These are phyloP conservation scores for Schrenkiella parvula DNA, from an alignment of 345 rosid species.

Conservation along the genomic window DNA sequence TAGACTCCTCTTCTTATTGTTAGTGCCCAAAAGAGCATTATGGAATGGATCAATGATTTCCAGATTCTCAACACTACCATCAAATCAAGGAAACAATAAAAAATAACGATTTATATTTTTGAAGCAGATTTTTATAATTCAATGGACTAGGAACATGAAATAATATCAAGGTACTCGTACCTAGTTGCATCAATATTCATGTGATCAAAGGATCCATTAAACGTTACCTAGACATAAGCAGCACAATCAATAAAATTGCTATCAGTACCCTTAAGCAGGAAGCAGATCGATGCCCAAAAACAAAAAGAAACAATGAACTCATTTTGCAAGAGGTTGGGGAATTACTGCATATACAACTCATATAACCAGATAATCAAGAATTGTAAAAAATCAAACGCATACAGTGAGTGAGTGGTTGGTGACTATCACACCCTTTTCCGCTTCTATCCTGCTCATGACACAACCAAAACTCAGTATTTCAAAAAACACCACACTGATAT, in stretches of 20 bases:
- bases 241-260: background rate
- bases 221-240: slow-evolving; percentile 60
- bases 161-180: slow-evolving; percentile 35
- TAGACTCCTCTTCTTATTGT: slow-evolving; percentile 86
- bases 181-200: slow-evolving; percentile 95
- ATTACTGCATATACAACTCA: background rate
- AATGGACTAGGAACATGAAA: slow-evolving; percentile 6
- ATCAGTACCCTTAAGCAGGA: slow-evolving; percentile 2
- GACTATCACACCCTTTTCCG: slow-evolving; percentile 84
- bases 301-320: background rate
- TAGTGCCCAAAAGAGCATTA: slow-evolving; percentile 80
- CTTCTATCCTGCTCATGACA: slow-evolving; percentile 67
- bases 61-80: slow-evolving; percentile 82
- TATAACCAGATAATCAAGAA: background rate
- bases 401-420: slow-evolving; percentile 90
- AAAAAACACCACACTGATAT: background rate
- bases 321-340: background rate
- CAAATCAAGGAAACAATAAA: slow-evolving; percentile 22
- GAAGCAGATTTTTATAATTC: background rate
- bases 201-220: slow-evolving; percentile 97
- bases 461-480: slow-evolving; percentile 23
- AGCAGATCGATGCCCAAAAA: background rate
- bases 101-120: background rate
- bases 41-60: slow-evolving; percentile 88
- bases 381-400: slow-evolving; percentile 29